Percentiles rank a stretch among this genome's conserved stretches.
These are phyloP conservation scores for Viola pubescens DNA, from an alignment of 441 rosid genomes.

Conservation along the genomic window DNA sequence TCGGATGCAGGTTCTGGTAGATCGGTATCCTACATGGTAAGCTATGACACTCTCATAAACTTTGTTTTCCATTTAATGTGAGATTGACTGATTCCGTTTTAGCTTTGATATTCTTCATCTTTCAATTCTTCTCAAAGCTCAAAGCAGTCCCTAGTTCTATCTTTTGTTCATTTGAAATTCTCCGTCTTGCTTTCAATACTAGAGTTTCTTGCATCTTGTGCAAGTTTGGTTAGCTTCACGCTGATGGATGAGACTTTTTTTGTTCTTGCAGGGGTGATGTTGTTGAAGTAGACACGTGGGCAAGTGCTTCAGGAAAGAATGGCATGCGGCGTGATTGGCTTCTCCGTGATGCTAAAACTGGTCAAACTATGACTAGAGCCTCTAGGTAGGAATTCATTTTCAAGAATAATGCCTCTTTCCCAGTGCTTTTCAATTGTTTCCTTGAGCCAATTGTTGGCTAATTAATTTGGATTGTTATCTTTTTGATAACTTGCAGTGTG, in stretches of 20 bases:
- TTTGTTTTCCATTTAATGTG: not conserved
- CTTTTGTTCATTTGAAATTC: too few species aligned
- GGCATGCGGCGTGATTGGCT: constrained; percentile 99
- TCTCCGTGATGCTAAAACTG: constrained; percentile 63
- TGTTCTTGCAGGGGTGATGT: constrained; percentile 75
- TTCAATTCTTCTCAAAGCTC: too few species aligned
- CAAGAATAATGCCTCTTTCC: not conserved
- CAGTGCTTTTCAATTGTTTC: not conserved
- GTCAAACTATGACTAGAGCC: constrained; percentile 80
- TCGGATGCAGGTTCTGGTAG: constrained; percentile 86
- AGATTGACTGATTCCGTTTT: too few species aligned
- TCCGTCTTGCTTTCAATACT: too few species aligned
- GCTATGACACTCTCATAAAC: constrained; percentile 4
- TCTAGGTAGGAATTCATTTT: constrained; percentile 49
- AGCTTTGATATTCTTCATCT: too few species aligned
- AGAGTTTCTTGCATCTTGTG: too few species aligned
- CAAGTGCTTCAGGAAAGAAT: constrained; percentile 80
- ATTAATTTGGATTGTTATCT: constrained; percentile 4
- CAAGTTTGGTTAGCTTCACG: not conserved
- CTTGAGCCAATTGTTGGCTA: not conserved
- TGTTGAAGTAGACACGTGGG: constrained; percentile 90
- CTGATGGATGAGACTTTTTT: not conserved
- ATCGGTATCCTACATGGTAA: constrained; percentile 93
- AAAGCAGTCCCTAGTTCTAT: too few species aligned
- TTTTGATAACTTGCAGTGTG: constrained; percentile 45